phyloP scores from a whole-genome alignment of 2,329 filamentous ascomycete genomes.

The Sclerotinia trifoliorum region DNA sequence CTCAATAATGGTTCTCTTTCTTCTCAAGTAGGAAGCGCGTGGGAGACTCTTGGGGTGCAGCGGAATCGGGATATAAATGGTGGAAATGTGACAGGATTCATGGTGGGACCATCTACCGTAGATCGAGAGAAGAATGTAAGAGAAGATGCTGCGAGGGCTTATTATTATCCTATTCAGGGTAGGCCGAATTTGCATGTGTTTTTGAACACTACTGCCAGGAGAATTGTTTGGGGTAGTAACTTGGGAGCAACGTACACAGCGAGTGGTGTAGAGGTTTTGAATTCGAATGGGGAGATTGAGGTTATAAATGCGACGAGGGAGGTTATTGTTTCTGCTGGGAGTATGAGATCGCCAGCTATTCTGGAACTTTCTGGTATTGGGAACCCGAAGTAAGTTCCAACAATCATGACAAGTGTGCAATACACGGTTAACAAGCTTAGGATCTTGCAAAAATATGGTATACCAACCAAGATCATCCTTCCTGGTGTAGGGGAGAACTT shows the following conservation, averaged over 20 bases:
- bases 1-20: slow-evolving; percentile 23
- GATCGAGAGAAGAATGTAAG: slow-evolving; percentile 34
- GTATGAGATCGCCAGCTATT: slow-evolving; percentile 37
- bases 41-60: slow-evolving; percentile 24
- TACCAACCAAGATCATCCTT: slow-evolving; percentile 25
- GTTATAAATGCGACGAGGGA: slow-evolving; percentile 35
- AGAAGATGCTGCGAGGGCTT: slow-evolving; percentile 30
- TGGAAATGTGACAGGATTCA: slow-evolving; percentile 26
- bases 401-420: background rate
- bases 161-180: slow-evolving; percentile 28
- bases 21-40: slow-evolving; percentile 17
- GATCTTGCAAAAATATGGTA: slow-evolving; percentile 25
- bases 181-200: slow-evolving; percentile 28
- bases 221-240: slow-evolving; percentile 25
- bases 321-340: slow-evolving; percentile 39
- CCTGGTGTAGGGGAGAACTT: slow-evolving; percentile 35
- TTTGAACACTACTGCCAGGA: slow-evolving; percentile 27
- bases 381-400: slow-evolving; percentile 23
- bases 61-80: slow-evolving; percentile 26
- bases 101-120: slow-evolving; percentile 25
- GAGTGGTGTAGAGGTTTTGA: slow-evolving; percentile 32
- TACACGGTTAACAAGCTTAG: slow-evolving; percentile 4
- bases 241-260: slow-evolving; percentile 41
- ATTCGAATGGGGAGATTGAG: slow-evolving; percentile 22
- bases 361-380: slow-evolving; percentile 42